A percentile compares a stretch with the other conserved stretches of the same genome.
Evolutionary conservation across 345 rosid species (phyloP).

Genomic region (Jatropha curcas): DNA sequence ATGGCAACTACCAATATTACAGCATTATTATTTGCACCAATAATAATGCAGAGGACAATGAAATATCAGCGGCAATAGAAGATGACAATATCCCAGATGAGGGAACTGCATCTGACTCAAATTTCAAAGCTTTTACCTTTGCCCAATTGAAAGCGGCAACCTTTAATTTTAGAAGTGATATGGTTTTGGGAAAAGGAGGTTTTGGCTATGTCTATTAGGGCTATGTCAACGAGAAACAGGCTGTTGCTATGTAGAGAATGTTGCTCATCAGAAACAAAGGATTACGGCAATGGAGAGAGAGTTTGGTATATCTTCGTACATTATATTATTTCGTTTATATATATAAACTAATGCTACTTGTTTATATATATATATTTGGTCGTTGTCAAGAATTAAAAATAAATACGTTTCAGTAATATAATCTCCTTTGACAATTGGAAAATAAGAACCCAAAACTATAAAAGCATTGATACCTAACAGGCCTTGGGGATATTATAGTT

Average conservation of each 20-base stretch:
- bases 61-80: conserved; percentile 1
- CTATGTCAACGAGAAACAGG: conserved; percentile 14
- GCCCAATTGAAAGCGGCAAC: conserved; percentile 16
- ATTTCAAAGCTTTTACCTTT: conserved; percentile 18
- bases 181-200: conserved; percentile 20
- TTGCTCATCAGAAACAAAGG: conserved; percentile 19
- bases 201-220: conserved; percentile 21
- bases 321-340: too few species aligned
- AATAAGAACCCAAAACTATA: too few species aligned
- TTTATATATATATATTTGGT: too few species aligned
- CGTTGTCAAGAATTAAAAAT: too few species aligned
- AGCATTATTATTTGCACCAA: neutral
- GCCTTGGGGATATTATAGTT: too few species aligned
- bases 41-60: conserved; percentile 9
- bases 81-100: conserved; percentile 13
- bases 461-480: too few species aligned
- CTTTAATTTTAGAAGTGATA: conserved; percentile 3
- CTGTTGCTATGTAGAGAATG: conserved; percentile 16
- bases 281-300: conserved; percentile 17
- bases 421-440: too few species aligned
- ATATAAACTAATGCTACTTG: too few species aligned
- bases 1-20: conserved; percentile 18
- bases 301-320: neutral
- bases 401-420: too few species aligned
- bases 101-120: conserved; percentile 5